Percentiles rank a stretch among this genome's conserved stretches.
These are phyloP conservation scores for Neurospora sp. DNA, from an alignment of 495 filamentous ascomycete species.

Conservation along the genomic window DNA sequence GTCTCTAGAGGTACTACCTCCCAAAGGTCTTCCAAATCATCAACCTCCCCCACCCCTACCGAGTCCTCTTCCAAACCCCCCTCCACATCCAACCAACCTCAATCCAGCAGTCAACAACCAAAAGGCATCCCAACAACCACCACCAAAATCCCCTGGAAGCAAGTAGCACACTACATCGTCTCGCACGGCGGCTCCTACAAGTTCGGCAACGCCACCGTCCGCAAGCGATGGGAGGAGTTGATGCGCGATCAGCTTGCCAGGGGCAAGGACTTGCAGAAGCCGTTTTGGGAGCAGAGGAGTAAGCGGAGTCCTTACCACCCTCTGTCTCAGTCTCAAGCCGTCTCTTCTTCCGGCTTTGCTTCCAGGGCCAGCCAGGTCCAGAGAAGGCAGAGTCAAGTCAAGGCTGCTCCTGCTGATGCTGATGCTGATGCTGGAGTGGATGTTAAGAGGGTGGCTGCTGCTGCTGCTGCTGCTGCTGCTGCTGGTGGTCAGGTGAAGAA, in stretches of 20 bases:
- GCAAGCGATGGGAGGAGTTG: constrained; percentile 66
- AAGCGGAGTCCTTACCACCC: not conserved
- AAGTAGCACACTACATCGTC: constrained; percentile 62
- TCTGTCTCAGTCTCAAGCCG: not conserved
- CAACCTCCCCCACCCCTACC: not conserved
- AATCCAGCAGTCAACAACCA: not conserved
- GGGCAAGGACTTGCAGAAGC: constrained; percentile 4
- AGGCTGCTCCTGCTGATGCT: not conserved
- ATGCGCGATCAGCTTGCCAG: constrained; percentile 10
- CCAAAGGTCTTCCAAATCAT: not conserved
- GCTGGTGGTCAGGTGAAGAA: not conserved
- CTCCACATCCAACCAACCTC: not conserved
- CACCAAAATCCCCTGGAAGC: constrained; percentile 70
- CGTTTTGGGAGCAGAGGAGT: constrained; percentile 9
- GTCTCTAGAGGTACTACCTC: not conserved
- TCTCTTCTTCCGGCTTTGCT: not conserved
- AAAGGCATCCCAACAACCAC: not conserved
- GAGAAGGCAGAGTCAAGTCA: not conserved
- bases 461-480: not conserved
- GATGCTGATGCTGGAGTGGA: not conserved
- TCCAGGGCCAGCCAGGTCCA: not conserved
- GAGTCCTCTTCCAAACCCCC: not conserved
- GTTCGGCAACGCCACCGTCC: constrained; percentile 81
- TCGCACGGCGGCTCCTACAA: constrained; percentile 65
- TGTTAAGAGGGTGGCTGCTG: not conserved